Evolutionary conservation across 1,139 yeast species (phyloP).

Genomic region (Entelexis paramagnoliae): DNA sequence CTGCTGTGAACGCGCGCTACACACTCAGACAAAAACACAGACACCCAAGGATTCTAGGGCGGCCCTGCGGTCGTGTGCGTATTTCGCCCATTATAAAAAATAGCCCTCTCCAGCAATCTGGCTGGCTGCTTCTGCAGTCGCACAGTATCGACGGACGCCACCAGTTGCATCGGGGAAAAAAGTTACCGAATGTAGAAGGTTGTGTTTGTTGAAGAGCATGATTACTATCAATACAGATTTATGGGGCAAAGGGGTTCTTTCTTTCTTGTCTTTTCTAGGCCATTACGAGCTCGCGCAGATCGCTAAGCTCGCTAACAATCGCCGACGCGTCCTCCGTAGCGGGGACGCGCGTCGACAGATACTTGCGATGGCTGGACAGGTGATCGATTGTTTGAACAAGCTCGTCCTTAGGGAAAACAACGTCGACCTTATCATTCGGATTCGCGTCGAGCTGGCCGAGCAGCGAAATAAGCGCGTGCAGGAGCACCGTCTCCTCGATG

Average conservation of each 20-base stretch:
- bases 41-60: too few relatives aligned
- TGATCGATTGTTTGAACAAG: conserved; percentile 27
- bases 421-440: conserved; percentile 40
- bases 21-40: too few relatives aligned
- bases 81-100: too few relatives aligned
- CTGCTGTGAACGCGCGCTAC: too few relatives aligned
- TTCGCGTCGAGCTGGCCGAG: conserved; percentile 11
- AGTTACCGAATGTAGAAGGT: not conserved
- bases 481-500: conserved; percentile 69
- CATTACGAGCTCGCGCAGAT: conserved; percentile 23
- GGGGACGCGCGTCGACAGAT: conserved; percentile 59
- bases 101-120: too few relatives aligned
- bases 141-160: too few relatives aligned
- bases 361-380: conserved; percentile 77
- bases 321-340: conserved; percentile 34
- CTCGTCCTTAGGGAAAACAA: conserved; percentile 26
- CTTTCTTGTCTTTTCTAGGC: not conserved
- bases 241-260: too few relatives aligned
- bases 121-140: too few relatives aligned
- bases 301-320: conserved; percentile 26
- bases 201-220: not conserved
- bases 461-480: conserved; percentile 56
- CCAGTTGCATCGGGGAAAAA: too few relatives aligned
- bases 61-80: too few relatives aligned
- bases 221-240: not conserved